Evolutionary conservation across 202 grass and related monocot species (phyloP), one percentile per base, ranked within the genome.

Genomic region (Schoenoplectus triqueter): DNA sequence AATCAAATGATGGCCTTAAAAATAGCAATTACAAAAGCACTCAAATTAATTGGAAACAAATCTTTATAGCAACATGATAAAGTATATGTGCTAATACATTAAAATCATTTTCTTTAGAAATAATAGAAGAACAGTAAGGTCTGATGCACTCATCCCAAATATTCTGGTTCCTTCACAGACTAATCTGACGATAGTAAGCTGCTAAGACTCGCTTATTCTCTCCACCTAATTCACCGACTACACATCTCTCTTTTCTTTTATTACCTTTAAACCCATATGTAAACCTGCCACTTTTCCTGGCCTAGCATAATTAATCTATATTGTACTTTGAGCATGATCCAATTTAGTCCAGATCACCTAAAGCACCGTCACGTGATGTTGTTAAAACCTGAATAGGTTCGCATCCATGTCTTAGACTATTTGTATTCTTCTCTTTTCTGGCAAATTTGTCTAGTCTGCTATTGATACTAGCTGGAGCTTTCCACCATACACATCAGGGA

Each of bases 401-500:
- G 4, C 40, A 7, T 65, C 19, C 48, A 66, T 81, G 66, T 48
- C 7, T 50, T 66, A 47, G 15, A 81, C 21, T 81, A 65, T 59
- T n/a, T 18, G 67, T 65, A 52, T 7, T 4, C 6, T 0, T 67
- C 17, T 51, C 62, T 52, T 0, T 82, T 51, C n/a, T 62, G 22
- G 31, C 66, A 48, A 83, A 19, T 83, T 10, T 82, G 6, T 17
- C 10, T 52, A 64, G 8, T 84, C 60, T 7, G 17, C 67, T 6
- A 59, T 64, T 0, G 85, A 52, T 19, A 76, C 70, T 14, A 93
- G 69, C 18, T 87, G 82, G 66, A 94, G 81, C 74, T 86, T 89
- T 0, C 96, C 93, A 5, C 96, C 93, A 4, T 90, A 95, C 21
- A 74, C 70, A 76, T 92, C 84, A 2, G 91, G 78, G 1, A 98